Evolutionary conservation across 2,329 filamentous ascomycete genomes (phyloP).

Genomic region (Grosmannia huntii): DNA sequence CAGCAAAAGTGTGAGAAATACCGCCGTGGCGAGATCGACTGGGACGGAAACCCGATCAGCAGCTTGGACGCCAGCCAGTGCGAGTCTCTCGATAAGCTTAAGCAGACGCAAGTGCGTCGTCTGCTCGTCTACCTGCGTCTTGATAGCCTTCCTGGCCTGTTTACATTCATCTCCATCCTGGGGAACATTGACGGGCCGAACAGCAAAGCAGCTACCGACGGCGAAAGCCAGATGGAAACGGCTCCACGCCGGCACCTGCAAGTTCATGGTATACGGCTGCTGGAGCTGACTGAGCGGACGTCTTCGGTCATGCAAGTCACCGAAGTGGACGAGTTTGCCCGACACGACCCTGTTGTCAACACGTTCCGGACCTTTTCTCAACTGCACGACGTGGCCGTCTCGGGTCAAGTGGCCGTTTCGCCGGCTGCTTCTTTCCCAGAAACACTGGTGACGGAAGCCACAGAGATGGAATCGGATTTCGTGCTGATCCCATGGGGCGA

Average conservation of each 20-base stretch:
- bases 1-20: slow-evolving; percentile 37
- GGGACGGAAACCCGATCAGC: slow-evolving; percentile 43
- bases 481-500: slow-evolving; percentile 86
- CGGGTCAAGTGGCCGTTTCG: slow-evolving; percentile 68
- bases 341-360: slow-evolving; percentile 72
- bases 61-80: slow-evolving; percentile 15
- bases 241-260: slow-evolving; percentile 41
- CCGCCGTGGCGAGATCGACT: slow-evolving; percentile 82
- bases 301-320: slow-evolving; percentile 93
- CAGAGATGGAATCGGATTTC: slow-evolving; percentile 57
- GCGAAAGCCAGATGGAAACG: slow-evolving; percentile 12
- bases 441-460: slow-evolving; percentile 57
- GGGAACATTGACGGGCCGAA: slow-evolving; percentile 26
- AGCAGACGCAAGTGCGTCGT: slow-evolving; percentile 37
- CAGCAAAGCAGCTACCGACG: slow-evolving; percentile 22
- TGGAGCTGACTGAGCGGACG: slow-evolving; percentile 81
- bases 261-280: slow-evolving; percentile 72
- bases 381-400: slow-evolving; percentile 70
- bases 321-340: slow-evolving; percentile 59
- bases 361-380: slow-evolving; percentile 82
- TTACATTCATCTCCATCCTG: slow-evolving; percentile 71
- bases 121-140: slow-evolving; percentile 72
- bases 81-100: slow-evolving; percentile 18
- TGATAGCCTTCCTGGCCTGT: slow-evolving; percentile 70
- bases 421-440: slow-evolving; percentile 69